phyloP scores from a whole-genome alignment of 345 rosid genomes.

The Cardamine resedifolia region DNA sequence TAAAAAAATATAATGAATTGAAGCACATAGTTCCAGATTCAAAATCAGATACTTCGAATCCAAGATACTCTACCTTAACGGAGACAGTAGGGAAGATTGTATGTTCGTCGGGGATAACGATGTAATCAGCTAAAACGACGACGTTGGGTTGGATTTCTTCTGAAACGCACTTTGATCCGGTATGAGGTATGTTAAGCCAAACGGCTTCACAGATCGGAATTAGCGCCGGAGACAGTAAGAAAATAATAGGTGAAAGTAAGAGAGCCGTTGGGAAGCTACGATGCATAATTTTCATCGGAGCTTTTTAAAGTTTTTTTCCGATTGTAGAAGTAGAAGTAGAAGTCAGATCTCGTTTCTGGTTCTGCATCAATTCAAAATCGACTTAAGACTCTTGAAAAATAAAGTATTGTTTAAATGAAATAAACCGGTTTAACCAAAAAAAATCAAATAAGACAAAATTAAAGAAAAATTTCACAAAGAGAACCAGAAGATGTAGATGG shows the following conservation, averaged over 20 bases:
- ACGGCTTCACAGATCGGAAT: slow-evolving; percentile 47
- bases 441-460: background rate
- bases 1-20: too few species aligned
- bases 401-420: too few species aligned
- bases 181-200: slow-evolving; percentile 70
- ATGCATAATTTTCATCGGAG: slow-evolving; percentile 15
- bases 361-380: background rate
- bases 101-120: slow-evolving; percentile 65
- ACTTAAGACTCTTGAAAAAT: background rate
- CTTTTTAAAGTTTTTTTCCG: background rate
- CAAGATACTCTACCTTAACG: too few species aligned
- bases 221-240: slow-evolving; percentile 7
- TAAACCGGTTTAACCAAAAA: background rate
- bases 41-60: too few species aligned
- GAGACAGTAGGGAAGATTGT: slow-evolving; percentile 54
- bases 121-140: slow-evolving; percentile 79
- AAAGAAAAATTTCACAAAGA: too few species aligned
- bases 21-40: too few species aligned
- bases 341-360: slow-evolving; percentile 25
- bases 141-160: slow-evolving; percentile 82
- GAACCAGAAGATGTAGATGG: background rate
- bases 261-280: slow-evolving; percentile 17
- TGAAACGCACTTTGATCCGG: slow-evolving; percentile 88
- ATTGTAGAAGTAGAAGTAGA: background rate
- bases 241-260: slow-evolving; percentile 14